Percentiles rank a stretch among this genome's conserved stretches.
phyloP scores from a whole-genome alignment of 768 basidiomycete genomes.

The Hygrocybe punicea region DNA sequence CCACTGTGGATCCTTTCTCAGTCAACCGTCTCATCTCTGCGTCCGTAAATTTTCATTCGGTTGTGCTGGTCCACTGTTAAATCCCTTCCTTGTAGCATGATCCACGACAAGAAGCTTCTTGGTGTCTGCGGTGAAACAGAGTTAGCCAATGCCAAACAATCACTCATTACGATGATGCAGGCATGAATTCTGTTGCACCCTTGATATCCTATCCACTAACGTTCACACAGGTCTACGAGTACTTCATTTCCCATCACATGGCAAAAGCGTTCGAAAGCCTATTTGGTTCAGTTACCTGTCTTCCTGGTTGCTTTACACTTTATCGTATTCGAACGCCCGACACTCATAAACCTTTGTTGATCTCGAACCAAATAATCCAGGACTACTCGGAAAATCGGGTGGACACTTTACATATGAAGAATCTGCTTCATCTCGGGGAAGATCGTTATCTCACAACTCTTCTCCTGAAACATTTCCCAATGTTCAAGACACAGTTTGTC shows the following conservation, averaged over 20 bases:
- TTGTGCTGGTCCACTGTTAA: constrained; percentile 1
- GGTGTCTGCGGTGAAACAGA: constrained; percentile 96
- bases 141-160: constrained; percentile 90
- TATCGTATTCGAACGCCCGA: constrained; percentile 94
- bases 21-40: constrained; percentile 90
- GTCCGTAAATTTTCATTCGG: constrained; percentile 46
- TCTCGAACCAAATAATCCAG: constrained; percentile 84
- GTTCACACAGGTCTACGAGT: constrained; percentile 79
- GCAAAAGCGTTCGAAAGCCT: constrained; percentile 97
- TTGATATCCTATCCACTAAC: not conserved
- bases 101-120: constrained; percentile 91
- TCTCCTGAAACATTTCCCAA: constrained; percentile 91
- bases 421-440: constrained; percentile 94
- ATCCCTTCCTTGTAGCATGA: constrained; percentile 61
- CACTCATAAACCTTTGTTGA: constrained; percentile 90
- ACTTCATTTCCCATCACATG: constrained; percentile 98
- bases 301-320: constrained; percentile 98
- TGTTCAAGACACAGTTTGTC: constrained; percentile 92
- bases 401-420: constrained; percentile 98
- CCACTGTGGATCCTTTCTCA: constrained; percentile 83
- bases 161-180: constrained; percentile 97
- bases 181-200: constrained; percentile 28
- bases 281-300: constrained; percentile 96
- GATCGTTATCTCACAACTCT: constrained; percentile 98
- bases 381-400: constrained; percentile 97